Conservation (phyloP, 208 protist species). For the Leishmania braziliensis region DNA sequence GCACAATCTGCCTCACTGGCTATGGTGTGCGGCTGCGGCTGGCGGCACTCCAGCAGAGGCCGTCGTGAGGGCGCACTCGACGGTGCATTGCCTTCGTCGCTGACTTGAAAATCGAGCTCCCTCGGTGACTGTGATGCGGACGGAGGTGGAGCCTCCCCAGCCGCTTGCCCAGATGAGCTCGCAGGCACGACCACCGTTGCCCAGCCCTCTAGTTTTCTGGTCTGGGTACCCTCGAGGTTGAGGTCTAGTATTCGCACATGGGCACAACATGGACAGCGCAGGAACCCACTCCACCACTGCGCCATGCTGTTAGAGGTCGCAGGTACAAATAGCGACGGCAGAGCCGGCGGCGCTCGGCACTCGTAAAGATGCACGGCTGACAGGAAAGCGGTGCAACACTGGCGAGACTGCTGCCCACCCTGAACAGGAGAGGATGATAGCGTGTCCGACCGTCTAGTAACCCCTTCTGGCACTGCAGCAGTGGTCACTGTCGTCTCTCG, state of each 20-base stretch:
- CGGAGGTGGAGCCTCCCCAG: not conserved
- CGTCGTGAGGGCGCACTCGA: not conserved
- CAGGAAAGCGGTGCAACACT: not conserved
- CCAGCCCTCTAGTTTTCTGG: not conserved
- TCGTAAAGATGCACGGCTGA: conserved; percentile 15
- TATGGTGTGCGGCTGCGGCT: not conserved
- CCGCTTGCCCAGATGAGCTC: not conserved
- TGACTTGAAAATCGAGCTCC: not conserved
- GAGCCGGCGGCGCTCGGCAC: conserved; percentile 4
- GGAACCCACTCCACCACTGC: not conserved
- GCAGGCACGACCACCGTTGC: not conserved
- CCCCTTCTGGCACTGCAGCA: not conserved
- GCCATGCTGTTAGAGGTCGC: not conserved
- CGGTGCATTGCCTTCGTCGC: not conserved
- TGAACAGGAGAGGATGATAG: not conserved
- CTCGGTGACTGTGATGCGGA: not conserved
- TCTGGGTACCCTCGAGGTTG: conserved; percentile 10
- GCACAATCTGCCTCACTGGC: not conserved
- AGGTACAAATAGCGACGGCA: not conserved
- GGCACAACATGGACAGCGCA: not conserved
- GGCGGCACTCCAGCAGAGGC: not conserved
- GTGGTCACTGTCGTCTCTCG: not conserved
- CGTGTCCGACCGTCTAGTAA: not conserved
- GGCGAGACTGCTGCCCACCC: not conserved
- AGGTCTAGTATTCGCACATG: conserved; percentile 1